Evolutionary conservation across 75 land plant species (phyloP), one percentile per base, ranked within the genome.

Genomic region (Pinus tabuliformis): DNA sequence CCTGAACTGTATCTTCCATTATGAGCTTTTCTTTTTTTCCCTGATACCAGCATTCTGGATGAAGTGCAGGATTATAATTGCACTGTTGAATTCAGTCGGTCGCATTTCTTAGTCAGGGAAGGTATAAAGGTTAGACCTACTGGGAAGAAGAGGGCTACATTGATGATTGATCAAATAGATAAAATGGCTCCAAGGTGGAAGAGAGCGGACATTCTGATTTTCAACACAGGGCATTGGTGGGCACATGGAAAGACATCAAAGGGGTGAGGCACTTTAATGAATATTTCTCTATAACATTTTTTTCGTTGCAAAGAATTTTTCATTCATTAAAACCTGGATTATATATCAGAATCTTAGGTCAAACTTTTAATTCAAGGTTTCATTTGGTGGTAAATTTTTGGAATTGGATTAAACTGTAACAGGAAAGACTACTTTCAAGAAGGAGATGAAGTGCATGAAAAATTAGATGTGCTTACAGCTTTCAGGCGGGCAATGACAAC

Each of bases 221-320:
- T 94, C 72, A 94, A 93, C 77, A 90, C 97, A 37, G 97, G 92
- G n/a, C 97, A 94, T 71, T 94, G 97, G 97, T 94, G 95, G 97
- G 76, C 83, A 52, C 94, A 94, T 82, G 92, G 92, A 58, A 93
- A 91, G 81, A 93, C 95, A 56, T 72, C 93, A 73, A 83, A 85
- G 24, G 95, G 95, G 95, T 93, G 77, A 8, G 64, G 18, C 21
- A 72, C 37, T 20, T 75, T 70, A 33, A 14, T 59, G 22, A 22
- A 56, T 63, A 56, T 13, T 61, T 45, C 73, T 37, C 70, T 76
- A 24, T 11, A 58, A 75, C 28, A 56, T n/a, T 28, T 42, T 52
- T 45, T 21, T 56, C 15, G 49, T n/a, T 30, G 36, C 21, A 64
- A 21, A 73, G 59, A 52, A 6, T 12, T 72, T 4, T 39, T 59